These are phyloP conservation scores for Kalanchoe fedtschenkoi DNA, from an alignment of 164 flowering plant species.

Conservation along the genomic window DNA sequence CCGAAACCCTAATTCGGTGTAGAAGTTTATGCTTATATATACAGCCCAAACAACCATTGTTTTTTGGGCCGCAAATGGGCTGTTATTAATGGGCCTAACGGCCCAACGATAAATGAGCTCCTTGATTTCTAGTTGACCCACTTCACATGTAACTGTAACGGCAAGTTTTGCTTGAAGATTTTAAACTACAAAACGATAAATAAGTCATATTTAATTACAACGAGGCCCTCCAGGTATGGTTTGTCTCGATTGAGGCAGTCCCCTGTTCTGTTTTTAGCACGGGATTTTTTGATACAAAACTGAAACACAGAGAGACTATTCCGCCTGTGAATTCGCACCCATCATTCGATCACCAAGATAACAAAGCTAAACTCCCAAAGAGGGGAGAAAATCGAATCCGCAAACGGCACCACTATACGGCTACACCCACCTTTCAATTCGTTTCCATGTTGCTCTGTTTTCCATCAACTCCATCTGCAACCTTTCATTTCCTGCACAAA, in stretches of 20 bases:
- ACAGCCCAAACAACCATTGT: background rate
- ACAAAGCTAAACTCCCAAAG: no score
- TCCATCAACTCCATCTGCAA: background rate
- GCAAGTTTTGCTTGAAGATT: no score
- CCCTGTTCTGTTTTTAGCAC: no score
- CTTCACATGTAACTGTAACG: no score
- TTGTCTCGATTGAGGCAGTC: background rate
- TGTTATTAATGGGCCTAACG: background rate
- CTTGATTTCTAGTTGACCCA: no score
- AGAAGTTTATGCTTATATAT: background rate
- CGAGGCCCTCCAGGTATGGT: background rate
- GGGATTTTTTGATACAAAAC: background rate
- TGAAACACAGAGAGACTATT: background rate
- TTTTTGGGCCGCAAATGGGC: background rate
- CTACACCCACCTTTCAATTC: background rate
- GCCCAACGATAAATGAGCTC: no score
- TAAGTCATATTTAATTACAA: background rate
- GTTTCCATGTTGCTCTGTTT: background rate
- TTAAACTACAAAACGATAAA: no score
- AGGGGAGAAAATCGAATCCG: background rate
- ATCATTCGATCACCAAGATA: background rate
- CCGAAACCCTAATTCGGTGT: background rate
- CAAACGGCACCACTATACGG: background rate
- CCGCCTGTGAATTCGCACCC: background rate
- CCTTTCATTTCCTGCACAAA: background rate